Base-by-base conservation (phyloP, 306 rosid species). In the Vigna nakashimae region DNA sequence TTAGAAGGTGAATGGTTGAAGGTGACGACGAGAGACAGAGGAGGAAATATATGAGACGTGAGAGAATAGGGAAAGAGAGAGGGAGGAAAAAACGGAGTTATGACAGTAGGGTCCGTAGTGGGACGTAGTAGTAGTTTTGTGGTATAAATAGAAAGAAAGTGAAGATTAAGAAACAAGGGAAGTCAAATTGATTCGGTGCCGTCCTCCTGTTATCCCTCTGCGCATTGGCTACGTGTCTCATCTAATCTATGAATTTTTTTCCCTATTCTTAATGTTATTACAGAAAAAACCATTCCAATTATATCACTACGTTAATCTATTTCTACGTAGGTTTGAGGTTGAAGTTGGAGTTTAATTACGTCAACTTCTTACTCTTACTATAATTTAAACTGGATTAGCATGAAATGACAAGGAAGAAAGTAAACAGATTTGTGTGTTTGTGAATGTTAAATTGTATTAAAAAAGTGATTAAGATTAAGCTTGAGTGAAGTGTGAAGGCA, bases 171-270 rank as follows among this genome's bases (percentile, higher is more conserved):
- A 71, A 17, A 64, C 3, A 50, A 53, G 30, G 43, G 28, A 85
- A 91, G 95, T 90, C 92, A 90, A 89, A 86, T 13, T 83, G 84
- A 80, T 90, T 90, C 90, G 93, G 97, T 86, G 91, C 96, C 96
- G 94, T 85, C 97, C 98, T 53, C 34, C 62, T 55, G 77, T 80
- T 77, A 73, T 73, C 79, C 73, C 49, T 59, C 13, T 69, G 18
- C 8, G 7, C 72, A 18, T 9, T 74, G 65, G 78, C 76, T 26
- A 90, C 98, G 98, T 92, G 94, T 89, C 97, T 88, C 81, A 63
- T 52, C 56, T 74, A 11, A 36, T 80, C 78, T 34, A 65, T 28
- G 12, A 60, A 14, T 6, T 15, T 75, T 40, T 17, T 12, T 48
- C 8, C 52, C 26, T 52, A 34, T 43, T 75, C 11, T 64, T 9